Evolutionary conservation across 208 protist genomes (phyloP), one percentile per base, ranked within the genome.

Genomic region (Angomonas deanei): DNA sequence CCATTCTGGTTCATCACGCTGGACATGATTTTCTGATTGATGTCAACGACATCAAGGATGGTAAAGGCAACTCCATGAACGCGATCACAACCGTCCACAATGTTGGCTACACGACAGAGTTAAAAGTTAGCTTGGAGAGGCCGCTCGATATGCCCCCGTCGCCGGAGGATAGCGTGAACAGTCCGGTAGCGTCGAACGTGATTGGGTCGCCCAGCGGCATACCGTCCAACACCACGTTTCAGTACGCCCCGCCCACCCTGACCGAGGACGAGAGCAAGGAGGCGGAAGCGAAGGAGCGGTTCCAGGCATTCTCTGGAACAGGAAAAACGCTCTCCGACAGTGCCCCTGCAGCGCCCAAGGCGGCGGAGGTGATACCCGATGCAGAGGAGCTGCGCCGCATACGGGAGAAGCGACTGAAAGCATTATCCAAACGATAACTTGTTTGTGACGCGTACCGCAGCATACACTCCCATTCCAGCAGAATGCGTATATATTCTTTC

Each of bases 71-170:
- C 6, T 69, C 72, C 11, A 64, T 93, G 11, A 55, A 92, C 27
- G 97, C 92, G 8, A 86, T 97, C 11, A 82, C 83, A 23, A 97
- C 96, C 39, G 88, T 97, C n/a, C 91, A 97, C 53, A 80, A 82
- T 0, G 83, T 92, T 30, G 72, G 73, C 8, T 62, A 75, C 46
- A 80, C 84, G 24, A 91, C 89, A 21, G 93, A 98, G 71, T 61
- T 98, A 46, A 94, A 98, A 53, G 91, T 98, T 3, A 94, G 97
- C 46, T 97, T 98, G 76, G 92, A 92, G 33, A 72, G 91, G 4
- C 94, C 94, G 4, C 70, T 94, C 1, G 93, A 97, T 68, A 94
- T 95, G 88, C 88, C 88, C 6, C 76, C 79, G 6, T 88, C 82
- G 1, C 87, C 85, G 2, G 3, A 50, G 0, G 48, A 21, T 0